Conservation (phyloP, 805 yeast species). For the Torulaspora quercuum region DNA sequence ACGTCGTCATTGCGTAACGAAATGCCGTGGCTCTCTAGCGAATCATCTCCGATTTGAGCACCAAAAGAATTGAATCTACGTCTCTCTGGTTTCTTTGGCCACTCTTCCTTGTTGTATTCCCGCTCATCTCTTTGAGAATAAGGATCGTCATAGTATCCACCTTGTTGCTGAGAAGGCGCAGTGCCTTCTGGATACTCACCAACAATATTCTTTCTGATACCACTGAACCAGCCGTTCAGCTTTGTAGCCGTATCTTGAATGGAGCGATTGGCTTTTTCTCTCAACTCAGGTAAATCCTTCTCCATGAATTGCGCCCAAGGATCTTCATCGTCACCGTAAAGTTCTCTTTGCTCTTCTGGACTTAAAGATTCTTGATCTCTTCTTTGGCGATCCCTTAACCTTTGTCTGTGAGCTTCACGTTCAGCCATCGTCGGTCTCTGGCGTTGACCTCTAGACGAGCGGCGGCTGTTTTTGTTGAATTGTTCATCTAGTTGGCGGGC, state of each 20-base stretch:
- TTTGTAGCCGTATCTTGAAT: slow-evolving; percentile 76
- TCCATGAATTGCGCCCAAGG: slow-evolving; percentile 56
- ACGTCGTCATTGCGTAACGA: slow-evolving; percentile 26
- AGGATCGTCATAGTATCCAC: slow-evolving; percentile 9
- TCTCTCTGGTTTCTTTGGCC: slow-evolving; percentile 22
- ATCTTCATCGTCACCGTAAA: slow-evolving; percentile 41
- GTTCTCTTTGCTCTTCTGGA: slow-evolving; percentile 19
- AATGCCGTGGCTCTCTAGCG: slow-evolving; percentile 34
- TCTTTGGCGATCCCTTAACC: slow-evolving; percentile 29
- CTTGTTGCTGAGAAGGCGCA: background rate
- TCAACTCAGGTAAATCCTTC: slow-evolving; percentile 55
- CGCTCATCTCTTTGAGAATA: slow-evolving; percentile 5
- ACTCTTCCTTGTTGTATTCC: slow-evolving; percentile 5
- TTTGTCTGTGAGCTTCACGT: slow-evolving; percentile 29
- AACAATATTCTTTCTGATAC: slow-evolving; percentile 37
- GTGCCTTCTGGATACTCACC: slow-evolving; percentile 13
- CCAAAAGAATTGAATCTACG: slow-evolving; percentile 36
- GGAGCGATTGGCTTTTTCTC: slow-evolving; percentile 66
- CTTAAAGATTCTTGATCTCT: slow-evolving; percentile 17
- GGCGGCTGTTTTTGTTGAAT: slow-evolving; percentile 36
- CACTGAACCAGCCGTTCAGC: slow-evolving; percentile 75
- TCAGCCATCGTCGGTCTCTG: slow-evolving; percentile 14
- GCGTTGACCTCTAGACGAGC: slow-evolving; percentile 12
- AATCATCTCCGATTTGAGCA: slow-evolving; percentile 32
- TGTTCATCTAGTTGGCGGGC: slow-evolving; percentile 78